Evolutionary conservation across 306 rosid species (phyloP).

Genomic region (Astragalus glycyphyllos): DNA sequence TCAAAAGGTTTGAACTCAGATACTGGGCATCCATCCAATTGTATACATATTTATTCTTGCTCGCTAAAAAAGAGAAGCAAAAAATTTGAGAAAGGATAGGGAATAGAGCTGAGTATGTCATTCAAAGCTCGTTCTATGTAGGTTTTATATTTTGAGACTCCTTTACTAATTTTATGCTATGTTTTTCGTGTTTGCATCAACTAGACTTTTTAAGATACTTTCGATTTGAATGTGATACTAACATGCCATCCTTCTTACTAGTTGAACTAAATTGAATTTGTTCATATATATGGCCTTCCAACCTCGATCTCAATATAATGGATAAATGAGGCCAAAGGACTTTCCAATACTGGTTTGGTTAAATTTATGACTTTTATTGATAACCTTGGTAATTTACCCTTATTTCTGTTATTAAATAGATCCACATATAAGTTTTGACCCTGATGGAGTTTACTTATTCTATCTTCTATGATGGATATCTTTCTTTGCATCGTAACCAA

Average conservation of each 20-base stretch:
- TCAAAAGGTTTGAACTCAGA: slow-evolving; percentile 1
- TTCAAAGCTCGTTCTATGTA: not conserved
- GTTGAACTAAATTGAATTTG: slow-evolving; percentile 22
- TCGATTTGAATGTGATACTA: not conserved
- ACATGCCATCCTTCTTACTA: slow-evolving; percentile 12
- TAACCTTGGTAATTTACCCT: slow-evolving; percentile 22
- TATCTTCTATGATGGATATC: slow-evolving; percentile 24
- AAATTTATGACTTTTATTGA: slow-evolving; percentile 23
- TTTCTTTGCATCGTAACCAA: slow-evolving; percentile 20
- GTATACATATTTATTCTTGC: not conserved
- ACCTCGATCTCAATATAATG: slow-evolving; percentile 16
- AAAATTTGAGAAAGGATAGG: slow-evolving; percentile 4
- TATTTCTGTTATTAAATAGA: slow-evolving; percentile 17
- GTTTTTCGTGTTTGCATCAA: slow-evolving; percentile 18
- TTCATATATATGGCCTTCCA: not conserved
- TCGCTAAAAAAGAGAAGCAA: not conserved
- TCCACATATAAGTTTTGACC: slow-evolving; percentile 16
- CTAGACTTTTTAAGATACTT: not conserved
- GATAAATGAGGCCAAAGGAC: too few species aligned
- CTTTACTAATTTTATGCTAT: slow-evolving; percentile 21
- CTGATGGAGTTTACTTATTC: not conserved
- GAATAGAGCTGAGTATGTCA: slow-evolving; percentile 5
- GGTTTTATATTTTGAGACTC: slow-evolving; percentile 18
- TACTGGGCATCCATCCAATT: not conserved
- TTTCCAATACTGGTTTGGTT: not conserved